Conservation (phyloP, 352 stramenopile species). For the Phytopythium aichiense region DNA sequence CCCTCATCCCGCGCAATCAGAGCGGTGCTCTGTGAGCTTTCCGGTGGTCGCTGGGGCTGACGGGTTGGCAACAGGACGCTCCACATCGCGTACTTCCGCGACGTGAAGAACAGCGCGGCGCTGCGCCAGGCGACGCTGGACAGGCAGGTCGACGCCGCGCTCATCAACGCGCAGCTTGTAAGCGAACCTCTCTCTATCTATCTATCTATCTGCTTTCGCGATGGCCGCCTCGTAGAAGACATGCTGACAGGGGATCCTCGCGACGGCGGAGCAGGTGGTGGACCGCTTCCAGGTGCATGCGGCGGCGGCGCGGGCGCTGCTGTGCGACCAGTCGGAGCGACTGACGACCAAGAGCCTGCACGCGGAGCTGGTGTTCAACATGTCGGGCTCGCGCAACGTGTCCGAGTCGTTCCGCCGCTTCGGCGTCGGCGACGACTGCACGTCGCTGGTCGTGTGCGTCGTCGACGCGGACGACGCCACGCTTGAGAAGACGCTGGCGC, state of each 20-base stretch:
- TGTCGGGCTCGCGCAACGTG: conserved; percentile 81
- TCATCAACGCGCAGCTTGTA: conserved; percentile 76
- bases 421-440: conserved; percentile 51
- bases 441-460: conserved; percentile 62
- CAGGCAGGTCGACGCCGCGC: conserved; percentile 63
- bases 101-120: conserved; percentile 63
- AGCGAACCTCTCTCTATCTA: not conserved
- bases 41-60: not conserved
- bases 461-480: conserved; percentile 59
- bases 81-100: conserved; percentile 63
- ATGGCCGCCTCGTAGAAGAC: no score
- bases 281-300: conserved; percentile 75
- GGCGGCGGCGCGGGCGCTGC: conserved; percentile 60
- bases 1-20: not conserved
- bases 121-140: conserved; percentile 56
- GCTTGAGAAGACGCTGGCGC: conserved; percentile 25
- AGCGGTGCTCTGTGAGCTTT: not conserved
- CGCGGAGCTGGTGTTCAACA: conserved; percentile 82
- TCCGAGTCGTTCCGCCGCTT: conserved; percentile 81
- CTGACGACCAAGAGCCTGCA: conserved; percentile 78
- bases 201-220: not conserved
- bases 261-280: conserved; percentile 37
- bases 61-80: conserved; percentile 47
- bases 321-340: conserved; percentile 50
- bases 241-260: no score